Evolutionary conservation across 2,329 filamentous ascomycete genomes (phyloP).

Genomic region (Penicillium sp.): DNA sequence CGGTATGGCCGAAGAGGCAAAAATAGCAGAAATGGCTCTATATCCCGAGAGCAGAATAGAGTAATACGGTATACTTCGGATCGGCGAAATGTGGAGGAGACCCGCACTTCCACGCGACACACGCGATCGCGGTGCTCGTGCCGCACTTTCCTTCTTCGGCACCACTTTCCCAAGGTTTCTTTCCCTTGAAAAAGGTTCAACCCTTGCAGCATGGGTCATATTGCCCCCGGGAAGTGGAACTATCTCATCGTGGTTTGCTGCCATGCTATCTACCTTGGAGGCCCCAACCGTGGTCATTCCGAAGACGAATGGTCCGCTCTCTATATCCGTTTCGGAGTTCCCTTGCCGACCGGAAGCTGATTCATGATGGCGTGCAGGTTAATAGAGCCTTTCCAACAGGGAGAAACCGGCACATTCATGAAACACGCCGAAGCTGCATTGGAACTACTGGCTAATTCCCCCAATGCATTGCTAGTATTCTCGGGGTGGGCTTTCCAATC

Average conservation of each 20-base stretch:
- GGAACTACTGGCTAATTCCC: conserved; percentile 46
- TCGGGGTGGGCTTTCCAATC: conserved; percentile 55
- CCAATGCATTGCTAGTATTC: conserved; percentile 58
- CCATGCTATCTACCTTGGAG: conserved; percentile 71
- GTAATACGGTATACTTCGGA: neutral
- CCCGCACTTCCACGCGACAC: too few species aligned
- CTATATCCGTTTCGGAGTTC: neutral
- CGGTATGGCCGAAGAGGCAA: neutral
- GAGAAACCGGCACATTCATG: conserved; percentile 76
- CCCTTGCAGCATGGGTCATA: neutral
- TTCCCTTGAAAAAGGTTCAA: neutral
- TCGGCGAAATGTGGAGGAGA: neutral
- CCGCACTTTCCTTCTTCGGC: neutral
- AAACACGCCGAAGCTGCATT: conserved; percentile 67
- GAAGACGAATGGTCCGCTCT: conserved; percentile 56
- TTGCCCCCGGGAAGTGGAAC: conserved; percentile 10
- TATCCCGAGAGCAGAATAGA: neutral
- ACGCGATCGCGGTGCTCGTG: too few species aligned
- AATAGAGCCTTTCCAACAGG: conserved; percentile 70
- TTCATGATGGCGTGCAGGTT: conserved; percentile 46
- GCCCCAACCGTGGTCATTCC: conserved; percentile 48
- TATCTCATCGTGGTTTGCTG: conserved; percentile 77
- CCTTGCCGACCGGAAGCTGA: neutral
- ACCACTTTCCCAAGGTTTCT: neutral
- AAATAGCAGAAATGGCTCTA: neutral